These are phyloP conservation scores for Bipolaris victoriae DNA, from an alignment of 2,329 filamentous ascomycete species.

Conservation along the genomic window DNA sequence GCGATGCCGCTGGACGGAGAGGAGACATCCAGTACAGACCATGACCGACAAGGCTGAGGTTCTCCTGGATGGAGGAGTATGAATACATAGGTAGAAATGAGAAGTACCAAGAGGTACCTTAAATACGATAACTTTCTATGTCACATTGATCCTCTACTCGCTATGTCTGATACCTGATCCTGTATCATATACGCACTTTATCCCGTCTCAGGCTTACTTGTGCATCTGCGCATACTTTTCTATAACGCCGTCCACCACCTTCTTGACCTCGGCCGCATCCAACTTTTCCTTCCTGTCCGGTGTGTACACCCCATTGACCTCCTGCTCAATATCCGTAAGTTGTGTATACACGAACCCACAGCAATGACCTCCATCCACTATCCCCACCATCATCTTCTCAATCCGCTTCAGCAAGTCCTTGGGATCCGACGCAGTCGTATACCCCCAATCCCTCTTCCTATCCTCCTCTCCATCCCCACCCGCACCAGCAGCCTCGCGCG, in stretches of 20 bases:
- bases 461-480: constrained; percentile 33
- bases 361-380: constrained; percentile 62
- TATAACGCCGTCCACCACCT: constrained; percentile 59
- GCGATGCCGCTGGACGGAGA: neutral
- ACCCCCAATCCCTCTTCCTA: constrained; percentile 65
- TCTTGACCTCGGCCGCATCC: constrained; percentile 62
- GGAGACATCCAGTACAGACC: neutral
- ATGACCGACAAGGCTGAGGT: neutral
- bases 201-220: constrained; percentile 4
- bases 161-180: neutral
- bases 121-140: neutral
- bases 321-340: constrained; percentile 68
- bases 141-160: no score
- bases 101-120: neutral
- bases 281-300: constrained; percentile 66
- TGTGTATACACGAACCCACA: constrained; percentile 73
- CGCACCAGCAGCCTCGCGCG: constrained; percentile 47
- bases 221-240: constrained; percentile 31
- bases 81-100: constrained; percentile 2
- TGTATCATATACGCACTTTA: neutral
- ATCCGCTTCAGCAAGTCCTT: constrained; percentile 65
- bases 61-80: neutral
- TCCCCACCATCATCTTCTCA: constrained; percentile 64
- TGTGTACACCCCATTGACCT: constrained; percentile 70
- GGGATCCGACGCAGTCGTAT: constrained; percentile 68